A percentile compares a stretch with the other conserved stretches of the same genome.
Evolutionary conservation across 2,329 filamentous ascomycete species (phyloP).

Genomic region (Cladosporium velox): DNA sequence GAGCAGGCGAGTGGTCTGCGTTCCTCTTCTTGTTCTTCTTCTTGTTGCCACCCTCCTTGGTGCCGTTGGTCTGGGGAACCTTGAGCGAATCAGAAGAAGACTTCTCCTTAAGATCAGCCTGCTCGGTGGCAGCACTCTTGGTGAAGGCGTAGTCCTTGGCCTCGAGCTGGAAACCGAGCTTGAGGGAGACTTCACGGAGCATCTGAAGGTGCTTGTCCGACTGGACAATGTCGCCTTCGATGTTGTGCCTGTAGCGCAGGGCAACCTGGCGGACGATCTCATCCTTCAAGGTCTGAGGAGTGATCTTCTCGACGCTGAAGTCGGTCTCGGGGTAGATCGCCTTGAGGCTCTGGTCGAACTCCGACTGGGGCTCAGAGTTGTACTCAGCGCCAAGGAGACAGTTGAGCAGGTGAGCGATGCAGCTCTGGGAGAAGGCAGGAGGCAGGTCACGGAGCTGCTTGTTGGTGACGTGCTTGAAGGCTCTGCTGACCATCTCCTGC

Average conservation of each 20-base stretch:
- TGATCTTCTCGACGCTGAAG: constrained; percentile 76
- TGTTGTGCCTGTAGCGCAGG: constrained; percentile 73
- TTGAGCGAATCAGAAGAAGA: constrained; percentile 34
- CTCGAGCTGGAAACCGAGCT: constrained; percentile 85
- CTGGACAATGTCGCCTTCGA: constrained; percentile 68
- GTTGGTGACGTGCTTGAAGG: constrained; percentile 90
- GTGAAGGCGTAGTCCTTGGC: constrained; percentile 75
- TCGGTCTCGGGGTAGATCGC: constrained; percentile 79
- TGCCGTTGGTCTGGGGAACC: constrained; percentile 39
- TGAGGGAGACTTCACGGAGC: constrained; percentile 83
- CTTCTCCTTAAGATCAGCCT: constrained; percentile 30
- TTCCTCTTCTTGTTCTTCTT: constrained; percentile 60
- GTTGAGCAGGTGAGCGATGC: constrained; percentile 85
- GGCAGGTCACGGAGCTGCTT: constrained; percentile 78
- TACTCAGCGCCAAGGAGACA: constrained; percentile 79
- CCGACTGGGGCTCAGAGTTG: constrained; percentile 75
- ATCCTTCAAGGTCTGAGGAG: constrained; percentile 68
- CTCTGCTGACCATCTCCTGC: constrained; percentile 93
- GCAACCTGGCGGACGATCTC: constrained; percentile 72
- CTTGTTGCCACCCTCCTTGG: constrained; percentile 34
- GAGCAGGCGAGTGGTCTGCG: constrained; percentile 51
- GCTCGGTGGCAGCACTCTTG: constrained; percentile 36
- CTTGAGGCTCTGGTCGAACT: constrained; percentile 73
- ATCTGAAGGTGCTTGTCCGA: constrained; percentile 75
- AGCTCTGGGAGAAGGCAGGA: constrained; percentile 74